Evolutionary conservation across 2,329 filamentous ascomycete genomes (phyloP).

Genomic region (Trichophyton equinum): DNA sequence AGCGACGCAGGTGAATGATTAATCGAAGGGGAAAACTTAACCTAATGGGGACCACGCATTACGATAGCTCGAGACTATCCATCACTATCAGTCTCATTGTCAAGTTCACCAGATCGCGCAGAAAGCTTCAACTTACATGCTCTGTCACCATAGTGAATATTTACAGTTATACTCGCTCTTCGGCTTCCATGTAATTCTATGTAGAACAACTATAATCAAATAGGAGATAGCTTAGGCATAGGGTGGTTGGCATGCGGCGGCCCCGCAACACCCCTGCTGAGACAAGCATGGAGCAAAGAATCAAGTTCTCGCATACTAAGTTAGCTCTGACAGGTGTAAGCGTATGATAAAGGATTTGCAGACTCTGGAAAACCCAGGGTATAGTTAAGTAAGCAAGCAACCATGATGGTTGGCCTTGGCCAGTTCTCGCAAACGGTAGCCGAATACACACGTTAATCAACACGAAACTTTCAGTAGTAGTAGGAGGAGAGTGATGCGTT

Average conservation of each 20-base stretch:
- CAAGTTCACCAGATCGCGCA: no score
- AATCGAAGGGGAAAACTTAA: background rate
- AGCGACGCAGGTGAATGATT: background rate
- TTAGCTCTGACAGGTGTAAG: background rate
- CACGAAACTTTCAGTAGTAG: background rate
- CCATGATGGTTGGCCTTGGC: background rate
- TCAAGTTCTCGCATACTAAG: background rate
- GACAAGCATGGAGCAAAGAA: background rate
- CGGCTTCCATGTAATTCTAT: background rate
- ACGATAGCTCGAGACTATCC: background rate
- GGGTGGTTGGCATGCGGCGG: background rate
- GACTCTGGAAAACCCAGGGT: background rate
- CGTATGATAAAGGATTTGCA: background rate
- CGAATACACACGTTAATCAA: background rate
- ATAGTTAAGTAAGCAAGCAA: background rate
- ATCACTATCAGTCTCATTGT: no score
- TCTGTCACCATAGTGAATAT: background rate
- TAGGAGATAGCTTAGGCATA: background rate
- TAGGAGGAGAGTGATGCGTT: background rate
- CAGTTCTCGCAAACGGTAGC: background rate
- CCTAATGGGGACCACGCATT: background rate
- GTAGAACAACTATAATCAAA: no score
- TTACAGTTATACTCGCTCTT: background rate
- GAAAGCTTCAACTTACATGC: no score
- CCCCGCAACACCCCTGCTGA: background rate